Evolutionary conservation across 2,329 filamentous ascomycete species (phyloP).

Genomic region (Colletotrichum theobromicola): DNA sequence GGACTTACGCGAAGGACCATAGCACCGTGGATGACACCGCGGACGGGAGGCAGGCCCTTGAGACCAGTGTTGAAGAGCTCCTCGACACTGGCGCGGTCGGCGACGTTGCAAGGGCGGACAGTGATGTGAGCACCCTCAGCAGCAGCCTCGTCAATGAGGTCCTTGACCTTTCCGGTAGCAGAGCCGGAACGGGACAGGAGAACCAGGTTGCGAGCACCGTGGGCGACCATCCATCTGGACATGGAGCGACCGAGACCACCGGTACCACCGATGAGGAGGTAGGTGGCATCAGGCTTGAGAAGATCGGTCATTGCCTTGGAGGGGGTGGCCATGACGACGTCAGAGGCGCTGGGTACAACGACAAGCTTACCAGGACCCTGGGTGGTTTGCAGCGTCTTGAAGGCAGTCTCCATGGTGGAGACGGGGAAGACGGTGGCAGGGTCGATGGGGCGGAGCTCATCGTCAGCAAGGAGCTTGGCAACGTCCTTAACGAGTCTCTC

Average conservation of each 20-base stretch:
- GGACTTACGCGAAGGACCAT: conserved; percentile 43
- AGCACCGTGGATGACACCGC: conserved; percentile 48
- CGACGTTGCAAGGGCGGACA: conserved; percentile 55
- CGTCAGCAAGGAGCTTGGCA: conserved; percentile 36
- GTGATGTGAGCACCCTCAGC: conserved; percentile 45
- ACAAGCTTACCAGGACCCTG: conserved; percentile 47
- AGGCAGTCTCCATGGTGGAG: conserved; percentile 41
- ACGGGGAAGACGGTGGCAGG: conserved; percentile 40
- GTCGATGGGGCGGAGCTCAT: conserved; percentile 38
- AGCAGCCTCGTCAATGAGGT: conserved; percentile 43
- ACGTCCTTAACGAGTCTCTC: conserved; percentile 41
- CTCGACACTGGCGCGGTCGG: conserved; percentile 31
- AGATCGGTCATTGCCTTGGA: conserved; percentile 38
- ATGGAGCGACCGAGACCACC: conserved; percentile 57
- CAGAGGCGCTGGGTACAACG: conserved; percentile 44
- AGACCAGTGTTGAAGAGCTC: conserved; percentile 24
- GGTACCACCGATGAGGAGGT: conserved; percentile 57
- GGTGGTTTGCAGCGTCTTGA: conserved; percentile 39
- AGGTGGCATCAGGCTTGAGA: conserved; percentile 47
- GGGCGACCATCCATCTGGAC: conserved; percentile 51
- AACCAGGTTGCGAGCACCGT: conserved; percentile 52
- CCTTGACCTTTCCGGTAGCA: conserved; percentile 36
- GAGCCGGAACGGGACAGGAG: conserved; percentile 54
- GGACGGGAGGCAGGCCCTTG: conserved; percentile 39
- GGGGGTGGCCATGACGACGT: conserved; percentile 46